Conservation (phyloP, 2,329 filamentous ascomycete genomes). For the Karstenula rhodostoma region DNA sequence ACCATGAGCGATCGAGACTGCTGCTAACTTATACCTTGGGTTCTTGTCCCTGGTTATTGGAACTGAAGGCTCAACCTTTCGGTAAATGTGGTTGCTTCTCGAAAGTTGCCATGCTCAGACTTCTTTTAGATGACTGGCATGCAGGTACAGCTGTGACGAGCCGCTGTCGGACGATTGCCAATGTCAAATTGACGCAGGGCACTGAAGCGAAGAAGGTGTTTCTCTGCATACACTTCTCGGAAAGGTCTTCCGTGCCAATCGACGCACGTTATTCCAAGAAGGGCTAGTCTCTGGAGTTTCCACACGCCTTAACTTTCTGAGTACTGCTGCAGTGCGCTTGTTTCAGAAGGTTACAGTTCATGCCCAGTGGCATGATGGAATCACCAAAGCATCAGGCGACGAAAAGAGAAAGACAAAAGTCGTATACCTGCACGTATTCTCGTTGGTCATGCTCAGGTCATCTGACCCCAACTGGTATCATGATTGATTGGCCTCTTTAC, state of each 20-base stretch:
- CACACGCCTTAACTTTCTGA: not conserved
- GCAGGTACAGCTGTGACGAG: not conserved
- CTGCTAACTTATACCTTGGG: not conserved
- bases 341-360: constrained; percentile 9
- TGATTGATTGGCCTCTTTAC: not conserved
- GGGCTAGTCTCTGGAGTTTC: not conserved
- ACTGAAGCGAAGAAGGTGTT: not conserved
- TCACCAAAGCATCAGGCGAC: not conserved
- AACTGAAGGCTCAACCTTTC: not conserved
- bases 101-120: not conserved
- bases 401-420: not conserved
- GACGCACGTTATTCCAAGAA: not conserved
- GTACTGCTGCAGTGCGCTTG: constrained; percentile 1
- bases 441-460: not conserved
- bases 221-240: not conserved
- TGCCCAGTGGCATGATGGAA: not conserved
- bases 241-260: not conserved
- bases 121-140: too few species aligned
- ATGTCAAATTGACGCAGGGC: not conserved
- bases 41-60: not conserved
- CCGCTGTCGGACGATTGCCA: not conserved
- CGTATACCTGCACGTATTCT: not conserved
- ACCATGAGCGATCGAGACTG: not conserved
- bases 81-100: too few species aligned
- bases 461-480: not conserved